Percentiles rank a stretch among this genome's conserved stretches.
Conservation (phyloP, 2,329 filamentous ascomycete species). For the Claviceps sp. region DNA sequence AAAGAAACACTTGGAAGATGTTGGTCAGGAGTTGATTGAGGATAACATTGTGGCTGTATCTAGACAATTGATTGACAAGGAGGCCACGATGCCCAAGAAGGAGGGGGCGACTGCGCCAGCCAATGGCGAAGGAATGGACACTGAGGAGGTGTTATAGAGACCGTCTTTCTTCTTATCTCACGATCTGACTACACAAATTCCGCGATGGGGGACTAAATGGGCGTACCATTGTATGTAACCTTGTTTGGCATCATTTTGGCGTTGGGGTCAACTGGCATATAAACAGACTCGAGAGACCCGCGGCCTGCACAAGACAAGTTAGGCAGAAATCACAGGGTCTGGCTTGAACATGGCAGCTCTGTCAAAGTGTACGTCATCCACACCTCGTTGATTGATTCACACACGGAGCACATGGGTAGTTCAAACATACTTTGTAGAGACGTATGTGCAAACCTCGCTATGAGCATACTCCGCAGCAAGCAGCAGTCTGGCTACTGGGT, state of each 20-base stretch:
- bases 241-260: slow-evolving; percentile 20
- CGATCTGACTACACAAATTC: slow-evolving; percentile 9
- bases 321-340: too few relatives aligned
- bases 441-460: too few relatives aligned
- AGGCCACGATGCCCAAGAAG: slow-evolving; percentile 78
- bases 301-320: background rate
- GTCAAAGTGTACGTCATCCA: too few relatives aligned
- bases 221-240: slow-evolving; percentile 17
- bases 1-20: slow-evolving; percentile 97
- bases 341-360: too few relatives aligned
- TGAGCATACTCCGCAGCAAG: too few relatives aligned
- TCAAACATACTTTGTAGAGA: too few relatives aligned
- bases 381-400: too few relatives aligned
- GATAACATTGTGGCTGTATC: slow-evolving; percentile 99
- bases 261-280: slow-evolving; percentile 16
- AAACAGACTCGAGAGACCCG: slow-evolving; percentile 9
- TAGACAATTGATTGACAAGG: slow-evolving; percentile 98
- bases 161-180: background rate
- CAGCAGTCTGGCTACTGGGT: too few relatives aligned
- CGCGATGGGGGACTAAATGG: background rate
- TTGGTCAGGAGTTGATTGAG: slow-evolving; percentile 92
- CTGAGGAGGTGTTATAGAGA: slow-evolving; percentile 32
- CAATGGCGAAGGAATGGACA: slow-evolving; percentile 55
- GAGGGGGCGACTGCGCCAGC: slow-evolving; percentile 37
- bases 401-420: too few relatives aligned